Base-by-base conservation (phyloP, 2,329 filamentous ascomycete species). In the Aspergillus sp. region DNA sequence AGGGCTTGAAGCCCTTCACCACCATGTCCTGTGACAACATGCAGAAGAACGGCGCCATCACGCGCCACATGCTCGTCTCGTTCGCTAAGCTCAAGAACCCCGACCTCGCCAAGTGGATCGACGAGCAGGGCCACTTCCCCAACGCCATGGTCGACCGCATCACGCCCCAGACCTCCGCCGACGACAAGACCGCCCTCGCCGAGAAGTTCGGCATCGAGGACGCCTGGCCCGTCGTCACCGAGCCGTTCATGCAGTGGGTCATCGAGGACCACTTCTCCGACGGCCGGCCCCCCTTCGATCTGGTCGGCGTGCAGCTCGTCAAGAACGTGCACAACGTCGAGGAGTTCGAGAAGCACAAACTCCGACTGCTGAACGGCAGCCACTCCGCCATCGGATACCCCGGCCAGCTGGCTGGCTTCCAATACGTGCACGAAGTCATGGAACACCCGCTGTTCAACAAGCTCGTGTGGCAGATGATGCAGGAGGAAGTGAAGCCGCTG, bases 61-160 rank as follows among this genome's bases (percentile, higher is more conserved):
- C 80, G 6, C 80, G 80, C 39, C 66, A 75, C 70, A 84, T 84
- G 82, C 79, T 84, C 39, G 67, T 74, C 62, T 78, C 81, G 2
- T 84, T 84, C 65, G 82, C 82, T 2, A 75, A 74, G 31, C 73
- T 81, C 50, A 77, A 75, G 60, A 74, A 82, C 73, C 77, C 81
- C 2, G 75, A 78, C 39, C 59, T 84, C 20, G 81, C 82, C 54
- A 70, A 77, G 52, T 84, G 81, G 81, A 83, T 84, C 59, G 65
- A 70, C 29, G 71, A 79, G 61, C 56, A 82, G 62, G 82, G 77
- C 54, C 77, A 73, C 51, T 84, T 84, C 77, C 82, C 82, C 69
- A 84, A 84, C 73, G 73, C 78, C 67, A 84, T 84, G 82, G 82
- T 84, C 52, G 82, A 84, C 71, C 81, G 82, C 56, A 84, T 84